Percentiles rank a stretch among this genome's conserved stretches.
Evolutionary conservation across 106 monocot genomes (phyloP).

Genomic region (Cymbidium sinense): DNA sequence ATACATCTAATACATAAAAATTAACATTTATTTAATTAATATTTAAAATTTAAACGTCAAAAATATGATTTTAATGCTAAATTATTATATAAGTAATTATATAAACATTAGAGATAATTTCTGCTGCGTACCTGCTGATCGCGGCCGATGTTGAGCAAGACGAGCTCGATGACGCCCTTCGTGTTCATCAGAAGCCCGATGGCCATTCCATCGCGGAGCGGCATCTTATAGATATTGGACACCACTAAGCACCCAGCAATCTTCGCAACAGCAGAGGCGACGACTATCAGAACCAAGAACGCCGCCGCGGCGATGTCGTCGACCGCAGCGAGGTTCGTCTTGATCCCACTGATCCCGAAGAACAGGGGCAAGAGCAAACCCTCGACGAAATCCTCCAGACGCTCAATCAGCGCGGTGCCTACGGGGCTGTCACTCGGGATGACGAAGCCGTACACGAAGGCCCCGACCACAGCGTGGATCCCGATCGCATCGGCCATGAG

Average conservation of each 20-base stretch:
- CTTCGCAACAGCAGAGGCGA: constrained; percentile 21
- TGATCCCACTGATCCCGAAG: constrained; percentile 54
- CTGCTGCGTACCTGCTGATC: constrained; percentile 54
- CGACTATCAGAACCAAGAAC: constrained; percentile 23
- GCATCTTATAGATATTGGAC: constrained; percentile 20
- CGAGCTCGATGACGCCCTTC: constrained; percentile 54
- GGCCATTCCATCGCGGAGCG: constrained; percentile 31
- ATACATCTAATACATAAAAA: too few relatives aligned
- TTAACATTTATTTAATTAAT: too few relatives aligned
- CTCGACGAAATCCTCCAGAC: constrained; percentile 50
- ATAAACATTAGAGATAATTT: too few relatives aligned
- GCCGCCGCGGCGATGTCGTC: constrained; percentile 3
- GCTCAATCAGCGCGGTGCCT: constrained; percentile 42
- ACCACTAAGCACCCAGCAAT: constrained; percentile 33
- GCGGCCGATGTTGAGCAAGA: constrained; percentile 50
- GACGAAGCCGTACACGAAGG: constrained; percentile 53
- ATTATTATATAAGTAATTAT: too few relatives aligned
- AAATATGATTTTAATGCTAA: too few relatives aligned
- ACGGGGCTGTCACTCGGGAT: constrained; percentile 45
- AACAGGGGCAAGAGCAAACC: constrained; percentile 60
- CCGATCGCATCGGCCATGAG: constrained; percentile 47
- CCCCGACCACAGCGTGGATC: constrained; percentile 50
- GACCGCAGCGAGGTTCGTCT: constrained; percentile 18
- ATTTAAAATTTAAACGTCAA: too few relatives aligned
- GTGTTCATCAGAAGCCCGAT: constrained; percentile 66